These are phyloP conservation scores for Quercus suber DNA, from an alignment of 306 rosid species.

Conservation along the genomic window DNA sequence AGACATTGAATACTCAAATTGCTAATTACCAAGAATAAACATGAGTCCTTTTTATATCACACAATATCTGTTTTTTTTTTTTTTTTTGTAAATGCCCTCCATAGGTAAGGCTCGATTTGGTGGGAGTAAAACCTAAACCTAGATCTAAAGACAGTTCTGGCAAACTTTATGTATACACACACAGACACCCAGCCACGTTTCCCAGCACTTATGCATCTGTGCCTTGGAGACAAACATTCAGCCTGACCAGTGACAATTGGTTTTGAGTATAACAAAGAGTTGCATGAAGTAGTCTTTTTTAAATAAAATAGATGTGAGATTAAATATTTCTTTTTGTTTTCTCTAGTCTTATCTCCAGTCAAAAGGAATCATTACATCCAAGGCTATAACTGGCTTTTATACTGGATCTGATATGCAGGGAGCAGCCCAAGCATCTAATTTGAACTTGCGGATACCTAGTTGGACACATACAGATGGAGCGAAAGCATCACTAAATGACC, in stretches of 20 bases:
- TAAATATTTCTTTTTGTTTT: too few species aligned
- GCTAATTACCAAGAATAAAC: not conserved
- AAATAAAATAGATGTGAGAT: too few species aligned
- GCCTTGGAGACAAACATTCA: too few species aligned
- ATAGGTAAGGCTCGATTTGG: not conserved
- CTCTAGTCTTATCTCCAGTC: not conserved
- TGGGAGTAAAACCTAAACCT: not conserved
- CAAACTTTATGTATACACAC: not conserved
- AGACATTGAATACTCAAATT: not conserved
- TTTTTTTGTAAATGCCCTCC: not conserved
- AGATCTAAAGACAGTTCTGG: not conserved
- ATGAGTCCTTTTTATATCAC: not conserved
- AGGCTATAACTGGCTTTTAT: not conserved
- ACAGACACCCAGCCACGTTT: not conserved
- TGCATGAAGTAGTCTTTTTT: too few species aligned
- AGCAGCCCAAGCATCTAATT: constrained; percentile 32
- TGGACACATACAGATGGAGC: constrained; percentile 60
- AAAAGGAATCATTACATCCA: not conserved
- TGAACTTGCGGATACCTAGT: constrained; percentile 71
- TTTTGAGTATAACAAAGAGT: too few species aligned
- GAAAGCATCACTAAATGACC: constrained; percentile 42
- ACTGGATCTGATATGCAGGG: constrained; percentile 36
- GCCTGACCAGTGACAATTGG: too few species aligned
- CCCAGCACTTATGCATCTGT: not conserved
- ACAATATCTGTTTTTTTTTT: not conserved